Conservation (phyloP, 164 flowering plant genomes). For the Akebia trifoliata region DNA sequence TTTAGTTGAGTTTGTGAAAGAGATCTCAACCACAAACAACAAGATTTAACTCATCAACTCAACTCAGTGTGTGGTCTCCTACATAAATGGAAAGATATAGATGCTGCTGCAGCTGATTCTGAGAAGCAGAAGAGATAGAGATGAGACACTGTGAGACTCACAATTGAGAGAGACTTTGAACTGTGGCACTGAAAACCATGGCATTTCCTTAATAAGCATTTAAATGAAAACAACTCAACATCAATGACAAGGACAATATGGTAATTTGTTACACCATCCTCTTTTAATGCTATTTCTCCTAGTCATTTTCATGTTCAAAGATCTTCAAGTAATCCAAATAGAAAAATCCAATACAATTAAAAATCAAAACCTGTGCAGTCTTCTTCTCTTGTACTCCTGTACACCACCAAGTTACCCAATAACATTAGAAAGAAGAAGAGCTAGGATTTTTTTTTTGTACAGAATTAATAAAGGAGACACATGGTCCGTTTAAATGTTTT, state of each 20-base stretch:
- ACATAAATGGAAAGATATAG: too few species aligned
- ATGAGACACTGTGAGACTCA: slow-evolving; percentile 9
- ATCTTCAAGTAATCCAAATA: slow-evolving; percentile 22
- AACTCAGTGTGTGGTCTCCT: too few species aligned
- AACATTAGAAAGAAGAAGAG: too few species aligned
- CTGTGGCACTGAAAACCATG: slow-evolving; percentile 82
- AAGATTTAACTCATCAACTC: too few species aligned
- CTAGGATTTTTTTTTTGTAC: too few species aligned
- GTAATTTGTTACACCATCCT: slow-evolving; percentile 17
- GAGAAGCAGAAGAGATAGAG: slow-evolving; percentile 9
- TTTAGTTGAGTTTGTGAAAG: too few species aligned
- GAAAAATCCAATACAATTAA: slow-evolving; percentile 12
- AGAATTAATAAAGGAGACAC: too few species aligned
- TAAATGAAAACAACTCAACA: slow-evolving; percentile 21
- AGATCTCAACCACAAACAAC: too few species aligned
- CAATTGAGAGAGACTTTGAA: slow-evolving; percentile 42
- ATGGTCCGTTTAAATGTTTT: too few species aligned
- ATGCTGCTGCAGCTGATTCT: too few species aligned
- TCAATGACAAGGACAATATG: slow-evolving; percentile 21
- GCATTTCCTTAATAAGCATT: slow-evolving; percentile 20
- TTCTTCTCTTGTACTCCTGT: not conserved
- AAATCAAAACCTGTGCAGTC: not conserved
- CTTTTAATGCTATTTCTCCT: slow-evolving; percentile 17
- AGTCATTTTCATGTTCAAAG: slow-evolving; percentile 8
- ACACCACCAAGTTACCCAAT: too few species aligned